Evolutionary conservation across 352 stramenopile species (phyloP).

Genomic region (Salisapilia sapeloensis): DNA sequence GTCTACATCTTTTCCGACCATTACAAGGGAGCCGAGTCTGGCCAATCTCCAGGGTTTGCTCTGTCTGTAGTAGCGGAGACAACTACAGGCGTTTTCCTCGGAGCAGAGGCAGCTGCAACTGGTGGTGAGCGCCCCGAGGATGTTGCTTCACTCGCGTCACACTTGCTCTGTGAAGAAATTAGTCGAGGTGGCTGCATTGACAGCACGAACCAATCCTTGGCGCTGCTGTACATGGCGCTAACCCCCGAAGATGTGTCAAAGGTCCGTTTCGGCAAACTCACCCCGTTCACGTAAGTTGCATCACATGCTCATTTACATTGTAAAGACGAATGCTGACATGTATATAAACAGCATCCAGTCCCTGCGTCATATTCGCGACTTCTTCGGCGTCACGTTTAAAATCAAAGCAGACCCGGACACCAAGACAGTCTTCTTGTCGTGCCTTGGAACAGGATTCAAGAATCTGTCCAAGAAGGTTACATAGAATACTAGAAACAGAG

Average conservation of each 20-base stretch:
- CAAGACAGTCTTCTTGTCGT: conserved; percentile 87
- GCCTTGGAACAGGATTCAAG: conserved; percentile 89
- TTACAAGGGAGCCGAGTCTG: conserved; percentile 85
- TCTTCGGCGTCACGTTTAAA: conserved; percentile 90
- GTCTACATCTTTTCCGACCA: conserved; percentile 99
- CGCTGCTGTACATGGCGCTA: conserved; percentile 95
- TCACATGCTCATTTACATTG: not conserved
- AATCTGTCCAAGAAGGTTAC: conserved; percentile 92
- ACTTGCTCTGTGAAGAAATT: conserved; percentile 95
- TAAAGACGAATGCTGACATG: not conserved
- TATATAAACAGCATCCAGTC: conserved; percentile 54
- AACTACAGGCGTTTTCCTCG: conserved; percentile 90
- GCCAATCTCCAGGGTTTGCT: conserved; percentile 84
- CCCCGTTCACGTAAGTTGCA: conserved; percentile 47
- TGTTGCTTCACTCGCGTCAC: conserved; percentile 85
- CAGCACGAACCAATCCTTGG: conserved; percentile 90
- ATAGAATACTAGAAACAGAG: conserved; percentile 22
- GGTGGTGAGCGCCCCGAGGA: conserved; percentile 90
- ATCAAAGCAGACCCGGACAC: conserved; percentile 80
- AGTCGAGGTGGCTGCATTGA: conserved; percentile 87
- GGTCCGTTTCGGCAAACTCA: conserved; percentile 81
- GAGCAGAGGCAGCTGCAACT: conserved; percentile 81
- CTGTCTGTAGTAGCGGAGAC: conserved; percentile 93
- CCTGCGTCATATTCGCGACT: conserved; percentile 81
- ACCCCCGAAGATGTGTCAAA: conserved; percentile 96